Evolutionary conservation across 2,329 filamentous ascomycete genomes (phyloP), one percentile per base, ranked within the genome.

Genomic region (Talaromyces sp.): DNA sequence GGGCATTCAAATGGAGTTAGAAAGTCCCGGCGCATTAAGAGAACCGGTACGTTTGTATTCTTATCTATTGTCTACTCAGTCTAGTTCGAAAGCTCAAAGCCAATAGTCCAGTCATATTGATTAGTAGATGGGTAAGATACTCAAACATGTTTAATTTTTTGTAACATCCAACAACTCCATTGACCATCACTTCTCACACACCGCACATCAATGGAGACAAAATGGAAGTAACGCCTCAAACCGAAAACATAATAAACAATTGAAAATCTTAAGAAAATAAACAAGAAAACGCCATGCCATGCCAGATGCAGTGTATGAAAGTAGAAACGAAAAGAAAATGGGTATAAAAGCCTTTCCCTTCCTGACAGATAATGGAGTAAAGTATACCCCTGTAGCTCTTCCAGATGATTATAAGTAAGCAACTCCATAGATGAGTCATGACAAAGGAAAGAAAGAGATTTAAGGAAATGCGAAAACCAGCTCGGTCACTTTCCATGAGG

Each of bases 251-350:
- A 57, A 25, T 41, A 57, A 54, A 47, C 15, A 9, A 8, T 49
- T 13, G 13, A 35, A 35, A 25, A n/a, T 33, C 37, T 31, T 54
- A 13, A 31, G 37, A 47, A 63, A 27, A 57, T 33, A 37, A 17
- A 50, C 27, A 62, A 60, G 49, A 61, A 17, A 63, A 66, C 61
- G 56, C 64, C 61, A 58, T 33, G 64, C 64, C 61, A 66, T 66
- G 61, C 61, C 61, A 61, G 64, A 66, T 61, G 61, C 64, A 63
- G 45, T 66, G 52, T 66, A 56, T 56, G 33, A 56, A 11, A 47
- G 52, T 52, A 62, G 47, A 58, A 25, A 39, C 27, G 35, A 47
- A 39, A 49, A 19, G 19, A 43, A 57, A 59, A 50, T 50, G 59
- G 64, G 59, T 65, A 65, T 65, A 63, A 56, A 56, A 45, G 56